A percentile compares a stretch with the other conserved stretches of the same genome.
These are phyloP conservation scores for Umbelopsis isabellina DNA, from an alignment of 192 early-diverging fungal genomes.

Conservation along the genomic window DNA sequence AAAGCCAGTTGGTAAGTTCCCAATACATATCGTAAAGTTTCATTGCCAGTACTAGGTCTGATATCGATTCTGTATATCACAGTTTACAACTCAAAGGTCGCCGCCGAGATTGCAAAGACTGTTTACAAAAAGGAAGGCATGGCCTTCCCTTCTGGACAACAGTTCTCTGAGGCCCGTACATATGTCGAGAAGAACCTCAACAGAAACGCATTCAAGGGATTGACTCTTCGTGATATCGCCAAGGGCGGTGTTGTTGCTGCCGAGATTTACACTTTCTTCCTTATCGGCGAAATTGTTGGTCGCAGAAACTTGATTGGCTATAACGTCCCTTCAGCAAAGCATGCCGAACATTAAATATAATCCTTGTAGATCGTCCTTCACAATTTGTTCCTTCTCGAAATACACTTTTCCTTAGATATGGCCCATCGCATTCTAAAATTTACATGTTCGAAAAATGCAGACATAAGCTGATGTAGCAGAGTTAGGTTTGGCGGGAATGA, in stretches of 20 bases:
- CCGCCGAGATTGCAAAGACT: conserved; percentile 62
- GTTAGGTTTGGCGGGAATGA: no score
- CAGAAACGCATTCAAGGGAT: conserved; percentile 47
- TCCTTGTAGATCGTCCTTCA: conserved; percentile 8
- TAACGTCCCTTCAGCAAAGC: conserved; percentile 50
- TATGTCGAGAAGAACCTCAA: conserved; percentile 45
- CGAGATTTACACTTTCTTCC: conserved; percentile 63
- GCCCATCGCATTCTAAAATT: no score
- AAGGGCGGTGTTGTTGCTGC: conserved; percentile 57
- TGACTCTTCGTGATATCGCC: conserved; percentile 46
- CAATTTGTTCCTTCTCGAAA: no score
- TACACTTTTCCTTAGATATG: no score
- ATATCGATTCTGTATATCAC: neutral
- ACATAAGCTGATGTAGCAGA: no score
- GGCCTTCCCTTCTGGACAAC: conserved; percentile 54
- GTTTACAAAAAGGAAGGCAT: conserved; percentile 66
- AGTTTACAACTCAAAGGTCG: conserved; percentile 60
- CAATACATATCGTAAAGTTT: no score
- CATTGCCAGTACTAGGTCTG: no score
- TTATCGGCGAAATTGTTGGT: conserved; percentile 66
- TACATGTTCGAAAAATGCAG: no score
- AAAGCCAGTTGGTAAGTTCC: conserved; percentile 33
- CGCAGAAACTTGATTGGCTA: conserved; percentile 67
- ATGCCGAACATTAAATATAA: conserved; percentile 29
- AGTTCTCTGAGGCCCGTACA: conserved; percentile 53